These are phyloP conservation scores for Diplotaxis tenuifolia DNA, from an alignment of 345 rosid genomes.

Conservation along the genomic window DNA sequence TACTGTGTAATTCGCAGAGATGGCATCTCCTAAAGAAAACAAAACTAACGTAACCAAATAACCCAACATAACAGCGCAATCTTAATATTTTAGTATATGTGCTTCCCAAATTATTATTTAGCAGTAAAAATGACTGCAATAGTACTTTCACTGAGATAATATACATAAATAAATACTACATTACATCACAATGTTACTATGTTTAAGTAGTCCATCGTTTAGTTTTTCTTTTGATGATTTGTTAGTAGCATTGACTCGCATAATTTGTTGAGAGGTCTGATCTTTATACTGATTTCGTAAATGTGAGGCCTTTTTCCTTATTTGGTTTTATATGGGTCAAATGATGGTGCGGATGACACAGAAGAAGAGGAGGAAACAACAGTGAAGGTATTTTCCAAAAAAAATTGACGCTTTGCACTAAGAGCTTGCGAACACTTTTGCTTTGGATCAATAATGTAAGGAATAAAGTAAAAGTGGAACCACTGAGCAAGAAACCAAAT, in stretches of 20 bases:
- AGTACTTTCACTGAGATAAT: too few species aligned
- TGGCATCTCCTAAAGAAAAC: too few species aligned
- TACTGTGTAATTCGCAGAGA: too few species aligned
- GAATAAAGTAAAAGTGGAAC: constrained; percentile 14
- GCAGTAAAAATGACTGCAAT: too few species aligned
- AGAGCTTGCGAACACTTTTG: neutral
- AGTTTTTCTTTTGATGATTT: neutral
- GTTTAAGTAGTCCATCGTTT: neutral
- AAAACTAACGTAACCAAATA: too few species aligned
- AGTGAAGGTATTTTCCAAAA: neutral
- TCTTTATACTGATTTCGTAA: neutral
- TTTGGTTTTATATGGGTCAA: constrained; percentile 13
- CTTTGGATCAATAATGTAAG: neutral
- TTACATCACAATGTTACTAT: too few species aligned
- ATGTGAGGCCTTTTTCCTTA: neutral
- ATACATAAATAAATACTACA: too few species aligned
- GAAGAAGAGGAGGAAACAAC: constrained; percentile 20
- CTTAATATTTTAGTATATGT: too few species aligned
- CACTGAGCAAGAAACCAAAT: constrained; percentile 44
- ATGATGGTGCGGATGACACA: neutral
- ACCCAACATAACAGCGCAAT: too few species aligned
- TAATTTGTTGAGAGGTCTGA: neutral
- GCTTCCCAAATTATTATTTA: too few species aligned
- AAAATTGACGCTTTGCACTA: neutral
- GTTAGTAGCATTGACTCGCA: neutral